A percentile compares a stretch with the other conserved stretches of the same genome.
phyloP scores from a whole-genome alignment of 768 basidiomycete genomes.

The Suillus decipiens region DNA sequence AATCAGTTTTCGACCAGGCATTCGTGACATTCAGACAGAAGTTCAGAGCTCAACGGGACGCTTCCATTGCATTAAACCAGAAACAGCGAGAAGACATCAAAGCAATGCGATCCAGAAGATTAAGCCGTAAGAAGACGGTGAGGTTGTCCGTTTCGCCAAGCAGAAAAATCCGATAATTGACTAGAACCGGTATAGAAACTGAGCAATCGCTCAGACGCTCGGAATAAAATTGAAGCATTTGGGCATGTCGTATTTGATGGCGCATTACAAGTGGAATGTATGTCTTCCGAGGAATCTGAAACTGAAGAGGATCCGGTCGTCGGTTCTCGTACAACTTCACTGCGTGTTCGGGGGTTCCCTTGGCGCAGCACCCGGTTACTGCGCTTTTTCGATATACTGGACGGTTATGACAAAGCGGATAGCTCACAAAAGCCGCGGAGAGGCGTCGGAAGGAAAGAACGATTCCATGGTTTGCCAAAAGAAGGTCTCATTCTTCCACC shows the following conservation, averaged over 20 bases:
- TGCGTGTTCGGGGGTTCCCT: constrained; percentile 57
- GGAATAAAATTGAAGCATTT: constrained; percentile 53
- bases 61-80: constrained; percentile 39
- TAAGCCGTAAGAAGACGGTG: constrained; percentile 64
- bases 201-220: constrained; percentile 58
- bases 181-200: constrained; percentile 54
- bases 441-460: constrained; percentile 56
- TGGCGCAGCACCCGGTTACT: constrained; percentile 72
- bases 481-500: constrained; percentile 63
- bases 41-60: constrained; percentile 61
- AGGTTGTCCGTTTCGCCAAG: constrained; percentile 21
- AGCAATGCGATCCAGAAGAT: constrained; percentile 59
- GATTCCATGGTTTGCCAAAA: constrained; percentile 55
- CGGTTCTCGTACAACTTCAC: constrained; percentile 34
- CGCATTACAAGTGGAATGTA: constrained; percentile 72
- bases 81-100: constrained; percentile 63
- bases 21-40: constrained; percentile 71
- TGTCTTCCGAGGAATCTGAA: constrained; percentile 81
- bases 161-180: constrained; percentile 2
- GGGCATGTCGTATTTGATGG: constrained; percentile 68
- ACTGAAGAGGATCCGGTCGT: constrained; percentile 40
- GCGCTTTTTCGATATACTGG: constrained; percentile 60
- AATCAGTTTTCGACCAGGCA: constrained; percentile 67
- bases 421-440: constrained; percentile 53
- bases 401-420: constrained; percentile 54